Evolutionary conservation across 2,329 filamentous ascomycete species (phyloP).

Genomic region (Cladorrhinum sp.): DNA sequence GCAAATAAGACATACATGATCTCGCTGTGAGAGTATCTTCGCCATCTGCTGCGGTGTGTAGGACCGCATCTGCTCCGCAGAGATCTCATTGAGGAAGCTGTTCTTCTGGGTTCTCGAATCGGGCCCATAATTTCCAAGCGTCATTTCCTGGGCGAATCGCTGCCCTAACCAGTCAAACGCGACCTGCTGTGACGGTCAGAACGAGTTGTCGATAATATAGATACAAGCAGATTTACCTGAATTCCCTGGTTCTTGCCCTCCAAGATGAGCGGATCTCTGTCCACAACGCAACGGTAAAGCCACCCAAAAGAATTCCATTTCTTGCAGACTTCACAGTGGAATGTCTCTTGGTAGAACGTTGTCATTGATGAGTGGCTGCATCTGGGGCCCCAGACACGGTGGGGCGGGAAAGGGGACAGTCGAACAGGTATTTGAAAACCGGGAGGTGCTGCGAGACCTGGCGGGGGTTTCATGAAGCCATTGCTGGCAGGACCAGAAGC

Average conservation of each 20-base stretch:
- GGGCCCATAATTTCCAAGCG: conserved; percentile 38
- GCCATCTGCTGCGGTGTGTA: conserved; percentile 49
- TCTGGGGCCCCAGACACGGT: conserved; percentile 19
- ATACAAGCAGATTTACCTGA: conserved; percentile 12
- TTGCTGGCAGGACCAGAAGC: not conserved
- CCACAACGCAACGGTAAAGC: conserved; percentile 71
- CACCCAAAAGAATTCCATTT: conserved; percentile 60
- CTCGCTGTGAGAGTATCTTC: conserved; percentile 48
- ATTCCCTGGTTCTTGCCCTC: conserved; percentile 30
- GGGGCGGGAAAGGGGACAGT: conserved; percentile 13
- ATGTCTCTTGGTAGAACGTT: conserved; percentile 54
- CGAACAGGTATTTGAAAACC: not conserved
- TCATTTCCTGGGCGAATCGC: conserved; percentile 33
- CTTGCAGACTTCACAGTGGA: conserved; percentile 58
- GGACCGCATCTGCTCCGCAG: conserved; percentile 37
- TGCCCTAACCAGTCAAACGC: conserved; percentile 38
- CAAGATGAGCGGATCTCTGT: conserved; percentile 46
- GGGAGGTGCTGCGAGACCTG: not conserved
- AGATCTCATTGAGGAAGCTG: conserved; percentile 45
- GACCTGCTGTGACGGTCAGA: conserved; percentile 27
- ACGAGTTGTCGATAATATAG: not conserved
- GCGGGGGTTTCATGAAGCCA: not conserved
- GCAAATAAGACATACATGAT: conserved; percentile 38
- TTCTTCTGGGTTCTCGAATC: conserved; percentile 42
- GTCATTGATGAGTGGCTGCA: conserved; percentile 70